A percentile compares a stretch with the other conserved stretches of the same genome.
These are phyloP conservation scores for Dendrobium nobile DNA, from an alignment of 106 monocot species.

Conservation along the genomic window DNA sequence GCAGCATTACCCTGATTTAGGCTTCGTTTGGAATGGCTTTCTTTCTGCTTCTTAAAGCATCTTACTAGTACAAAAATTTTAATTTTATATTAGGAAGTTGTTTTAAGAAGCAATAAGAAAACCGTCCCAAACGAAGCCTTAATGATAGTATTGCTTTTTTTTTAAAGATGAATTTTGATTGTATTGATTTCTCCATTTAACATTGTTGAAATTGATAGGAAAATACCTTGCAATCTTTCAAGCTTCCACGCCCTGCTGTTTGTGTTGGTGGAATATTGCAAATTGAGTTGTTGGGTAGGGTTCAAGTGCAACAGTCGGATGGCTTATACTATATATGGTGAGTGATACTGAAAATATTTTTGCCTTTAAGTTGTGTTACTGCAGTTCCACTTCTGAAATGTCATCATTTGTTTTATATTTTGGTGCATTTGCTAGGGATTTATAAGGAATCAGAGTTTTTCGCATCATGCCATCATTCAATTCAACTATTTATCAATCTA, in stretches of 20 bases:
- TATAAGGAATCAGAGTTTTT: too few species aligned
- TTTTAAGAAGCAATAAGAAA: too few species aligned
- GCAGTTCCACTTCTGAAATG: neutral
- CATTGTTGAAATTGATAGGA: slow-evolving; percentile 28
- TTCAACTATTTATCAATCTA: too few species aligned
- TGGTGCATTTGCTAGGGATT: neutral
- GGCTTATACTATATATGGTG: slow-evolving; percentile 70
- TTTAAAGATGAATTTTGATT: neutral
- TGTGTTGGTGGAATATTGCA: slow-evolving; percentile 80
- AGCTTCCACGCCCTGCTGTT: slow-evolving; percentile 67
- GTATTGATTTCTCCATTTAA: neutral
- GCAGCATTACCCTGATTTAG: neutral
- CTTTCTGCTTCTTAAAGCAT: too few species aligned
- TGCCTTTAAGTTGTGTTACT: neutral
- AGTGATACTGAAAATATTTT: slow-evolving; percentile 5
- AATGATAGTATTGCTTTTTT: neutral
- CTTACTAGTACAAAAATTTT: too few species aligned
- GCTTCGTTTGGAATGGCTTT: too few species aligned
- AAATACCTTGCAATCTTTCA: slow-evolving; percentile 71
- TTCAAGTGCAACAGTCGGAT: slow-evolving; percentile 64
- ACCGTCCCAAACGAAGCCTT: neutral
- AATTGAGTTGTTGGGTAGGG: slow-evolving; percentile 79
- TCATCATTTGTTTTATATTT: neutral
- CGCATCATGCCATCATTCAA: too few species aligned
- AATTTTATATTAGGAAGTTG: too few species aligned